phyloP scores from a whole-genome alignment of 2,329 filamentous ascomycete genomes.

The Sphaceloma murrayae region DNA sequence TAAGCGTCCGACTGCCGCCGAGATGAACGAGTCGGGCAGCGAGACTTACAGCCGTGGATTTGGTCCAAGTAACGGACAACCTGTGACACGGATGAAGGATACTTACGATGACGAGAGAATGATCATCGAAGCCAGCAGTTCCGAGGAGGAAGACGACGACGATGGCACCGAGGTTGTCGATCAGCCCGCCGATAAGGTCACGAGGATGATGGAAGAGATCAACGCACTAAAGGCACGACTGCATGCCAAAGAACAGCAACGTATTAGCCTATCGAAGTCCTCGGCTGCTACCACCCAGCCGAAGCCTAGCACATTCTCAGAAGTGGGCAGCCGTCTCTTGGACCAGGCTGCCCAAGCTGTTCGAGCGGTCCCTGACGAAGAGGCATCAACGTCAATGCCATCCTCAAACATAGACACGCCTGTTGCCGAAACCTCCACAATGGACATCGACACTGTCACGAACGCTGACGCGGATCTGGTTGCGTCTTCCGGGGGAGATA shows the following conservation, averaged over 20 bases:
- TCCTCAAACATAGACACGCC: too few relatives aligned
- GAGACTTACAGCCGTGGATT: too few relatives aligned
- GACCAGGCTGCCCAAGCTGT: too few relatives aligned
- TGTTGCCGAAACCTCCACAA: too few relatives aligned
- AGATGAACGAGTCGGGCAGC: conserved; percentile 3
- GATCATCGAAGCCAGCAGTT: conserved; percentile 78
- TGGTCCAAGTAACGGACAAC: too few relatives aligned
- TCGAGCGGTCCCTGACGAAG: too few relatives aligned
- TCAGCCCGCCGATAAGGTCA: conserved; percentile 2
- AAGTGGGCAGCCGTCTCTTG: too few relatives aligned
- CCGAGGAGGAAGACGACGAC: conserved; percentile 41
- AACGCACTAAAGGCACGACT: neutral
- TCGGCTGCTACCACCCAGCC: conserved; percentile 19
- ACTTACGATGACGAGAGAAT: conserved; percentile 46
- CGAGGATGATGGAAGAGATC: neutral
- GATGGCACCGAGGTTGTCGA: conserved; percentile 25
- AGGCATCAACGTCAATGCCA: too few relatives aligned
- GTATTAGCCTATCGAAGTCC: neutral
- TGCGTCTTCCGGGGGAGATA: too few relatives aligned
- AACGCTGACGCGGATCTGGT: too few relatives aligned
- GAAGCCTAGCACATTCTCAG: conserved; percentile 4
- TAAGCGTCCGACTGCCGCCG: neutral
- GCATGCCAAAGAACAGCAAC: neutral
- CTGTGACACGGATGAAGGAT: too few relatives aligned
- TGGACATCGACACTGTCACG: too few relatives aligned